Percentiles rank a stretch among this genome's conserved stretches.
These are phyloP conservation scores for Neopestalotiopsis sp. DNA, from an alignment of 2,329 filamentous ascomycete genomes.

Conservation along the genomic window DNA sequence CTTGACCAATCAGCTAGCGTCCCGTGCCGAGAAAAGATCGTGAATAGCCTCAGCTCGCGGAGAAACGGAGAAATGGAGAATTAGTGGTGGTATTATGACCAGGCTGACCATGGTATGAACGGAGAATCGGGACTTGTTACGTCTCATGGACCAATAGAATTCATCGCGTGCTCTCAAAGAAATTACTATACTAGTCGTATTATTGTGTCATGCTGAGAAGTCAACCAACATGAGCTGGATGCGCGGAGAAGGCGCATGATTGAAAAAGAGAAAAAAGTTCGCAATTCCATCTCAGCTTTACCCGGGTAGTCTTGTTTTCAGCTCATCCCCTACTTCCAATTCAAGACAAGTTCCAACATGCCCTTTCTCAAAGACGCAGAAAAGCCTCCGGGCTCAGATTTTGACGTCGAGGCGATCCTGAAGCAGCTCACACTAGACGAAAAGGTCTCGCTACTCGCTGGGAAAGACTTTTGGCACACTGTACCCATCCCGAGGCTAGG, in stretches of 20 bases:
- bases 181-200: no score
- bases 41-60: not conserved
- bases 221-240: no score
- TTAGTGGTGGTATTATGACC: not conserved
- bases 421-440: conserved; percentile 6
- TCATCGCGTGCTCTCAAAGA: not conserved
- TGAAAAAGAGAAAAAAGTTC: no score
- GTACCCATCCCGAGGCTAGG: conserved; percentile 62
- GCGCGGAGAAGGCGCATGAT: no score
- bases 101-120: not conserved
- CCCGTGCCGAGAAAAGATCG: not conserved
- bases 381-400: not conserved
- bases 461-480: conserved; percentile 40
- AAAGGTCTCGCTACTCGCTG: conserved; percentile 1
- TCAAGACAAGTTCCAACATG: no score
- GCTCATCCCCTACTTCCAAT: no score
- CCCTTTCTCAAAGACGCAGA: not conserved
- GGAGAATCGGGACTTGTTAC: not conserved
- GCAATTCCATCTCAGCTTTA: no score
- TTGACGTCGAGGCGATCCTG: not conserved
- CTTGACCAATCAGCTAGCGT: not conserved
- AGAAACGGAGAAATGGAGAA: not conserved
- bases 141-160: not conserved
- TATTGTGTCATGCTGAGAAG: no score
- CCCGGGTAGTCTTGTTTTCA: no score